Percentiles rank a stretch among this genome's conserved stretches.
Evolutionary conservation across 1,284 basidiomycete genomes (phyloP).

Genomic region (Apiotrichum mycotoxinovorans): DNA sequence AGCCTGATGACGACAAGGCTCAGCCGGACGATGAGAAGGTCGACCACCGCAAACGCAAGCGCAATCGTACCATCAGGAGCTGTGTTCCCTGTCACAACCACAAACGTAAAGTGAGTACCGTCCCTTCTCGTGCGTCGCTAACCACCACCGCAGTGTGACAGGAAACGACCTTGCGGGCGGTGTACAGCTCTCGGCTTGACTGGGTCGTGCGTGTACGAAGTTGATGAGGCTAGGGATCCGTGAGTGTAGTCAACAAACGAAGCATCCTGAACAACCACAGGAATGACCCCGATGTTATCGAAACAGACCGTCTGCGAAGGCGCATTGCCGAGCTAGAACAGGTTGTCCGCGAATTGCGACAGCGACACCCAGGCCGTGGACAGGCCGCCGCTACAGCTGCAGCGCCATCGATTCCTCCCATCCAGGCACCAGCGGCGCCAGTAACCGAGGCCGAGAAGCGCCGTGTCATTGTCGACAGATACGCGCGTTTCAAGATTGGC

Average conservation of each 20-base stretch:
- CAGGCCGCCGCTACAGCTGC: slow-evolving; percentile 1
- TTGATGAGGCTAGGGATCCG: slow-evolving; percentile 79
- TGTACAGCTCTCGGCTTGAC: slow-evolving; percentile 71
- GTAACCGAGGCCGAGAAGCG: slow-evolving; percentile 35
- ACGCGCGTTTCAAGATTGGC: slow-evolving; percentile 45
- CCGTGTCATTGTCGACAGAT: slow-evolving; percentile 44
- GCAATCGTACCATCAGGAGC: slow-evolving; percentile 81
- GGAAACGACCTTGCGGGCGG: slow-evolving; percentile 66
- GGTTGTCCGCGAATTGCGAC: slow-evolving; percentile 66
- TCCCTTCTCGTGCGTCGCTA: background rate
- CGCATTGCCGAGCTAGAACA: slow-evolving; percentile 85
- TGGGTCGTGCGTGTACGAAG: slow-evolving; percentile 85
- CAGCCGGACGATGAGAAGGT: slow-evolving; percentile 39
- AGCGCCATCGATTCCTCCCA: background rate
- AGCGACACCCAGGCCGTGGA: slow-evolving; percentile 27
- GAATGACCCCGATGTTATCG: slow-evolving; percentile 76
- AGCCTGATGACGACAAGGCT: slow-evolving; percentile 3
- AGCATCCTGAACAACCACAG: slow-evolving; percentile 50
- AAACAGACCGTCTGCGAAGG: slow-evolving; percentile 73
- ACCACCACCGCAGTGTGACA: slow-evolving; percentile 43
- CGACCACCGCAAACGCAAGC: slow-evolving; percentile 60
- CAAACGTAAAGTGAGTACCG: slow-evolving; percentile 71
- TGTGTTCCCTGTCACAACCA: slow-evolving; percentile 90
- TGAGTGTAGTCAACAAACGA: slow-evolving; percentile 46
- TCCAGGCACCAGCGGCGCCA: background rate